Percentiles rank a stretch among this genome's conserved stretches.
These are phyloP conservation scores for Sporothrix mexicana DNA, from an alignment of 2,329 filamentous ascomycete species.

Conservation along the genomic window DNA sequence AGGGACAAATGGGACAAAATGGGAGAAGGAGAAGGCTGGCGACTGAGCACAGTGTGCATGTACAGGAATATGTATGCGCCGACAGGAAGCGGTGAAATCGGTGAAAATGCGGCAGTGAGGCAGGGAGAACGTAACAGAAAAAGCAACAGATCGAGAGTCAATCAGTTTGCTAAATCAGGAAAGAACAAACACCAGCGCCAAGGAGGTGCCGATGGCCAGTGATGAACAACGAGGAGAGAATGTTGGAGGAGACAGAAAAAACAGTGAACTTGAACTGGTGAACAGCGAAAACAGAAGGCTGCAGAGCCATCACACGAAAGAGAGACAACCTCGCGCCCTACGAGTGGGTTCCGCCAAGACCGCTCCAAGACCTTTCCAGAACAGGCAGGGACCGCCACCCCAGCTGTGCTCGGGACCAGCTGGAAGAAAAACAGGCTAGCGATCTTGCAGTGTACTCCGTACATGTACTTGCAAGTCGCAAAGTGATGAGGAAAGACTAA, in stretches of 20 bases:
- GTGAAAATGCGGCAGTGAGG: neutral
- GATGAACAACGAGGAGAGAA: neutral
- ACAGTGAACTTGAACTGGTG: too few species aligned
- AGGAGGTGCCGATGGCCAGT: neutral
- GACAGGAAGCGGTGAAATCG: too few species aligned
- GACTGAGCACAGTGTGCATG: neutral
- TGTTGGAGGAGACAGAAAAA: neutral
- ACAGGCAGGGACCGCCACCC: constrained; percentile 14
- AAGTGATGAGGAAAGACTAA: too few species aligned
- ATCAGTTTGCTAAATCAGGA: neutral
- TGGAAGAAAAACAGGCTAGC: neutral
- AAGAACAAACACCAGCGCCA: constrained; percentile 1
- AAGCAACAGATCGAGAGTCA: constrained; percentile 9
- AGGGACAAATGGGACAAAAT: neutral
- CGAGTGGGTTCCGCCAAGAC: neutral
- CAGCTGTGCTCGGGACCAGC: constrained; percentile 11
- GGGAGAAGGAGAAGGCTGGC: neutral
- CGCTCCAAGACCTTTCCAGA: constrained; percentile 5
- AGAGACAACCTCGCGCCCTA: constrained; percentile 12
- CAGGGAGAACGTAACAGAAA: neutral
- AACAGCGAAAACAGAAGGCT: neutral
- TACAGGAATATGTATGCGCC: too few species aligned
- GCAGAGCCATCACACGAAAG: neutral
- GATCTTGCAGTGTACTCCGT: neutral
- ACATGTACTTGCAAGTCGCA: too few species aligned